These are phyloP conservation scores for Neocucurbitaria cava DNA, from an alignment of 2,329 filamentous ascomycete species.

Conservation along the genomic window DNA sequence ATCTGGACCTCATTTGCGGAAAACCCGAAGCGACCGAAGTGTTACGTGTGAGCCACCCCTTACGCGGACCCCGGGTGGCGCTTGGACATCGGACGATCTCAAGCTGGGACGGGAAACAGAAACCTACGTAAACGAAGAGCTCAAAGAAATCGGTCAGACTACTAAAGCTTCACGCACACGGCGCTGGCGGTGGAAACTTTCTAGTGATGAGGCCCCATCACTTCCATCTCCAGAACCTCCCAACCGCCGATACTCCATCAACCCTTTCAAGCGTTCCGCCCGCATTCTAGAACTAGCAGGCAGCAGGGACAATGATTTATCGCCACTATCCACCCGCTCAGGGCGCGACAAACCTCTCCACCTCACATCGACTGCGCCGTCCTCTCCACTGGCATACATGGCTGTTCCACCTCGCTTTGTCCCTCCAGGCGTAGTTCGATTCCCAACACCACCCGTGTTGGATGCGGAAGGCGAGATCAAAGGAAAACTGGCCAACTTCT, in stretches of 20 bases:
- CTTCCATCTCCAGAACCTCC: conserved; percentile 6
- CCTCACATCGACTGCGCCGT: not conserved
- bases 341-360: conserved; percentile 10
- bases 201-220: conserved; percentile 19
- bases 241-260: conserved; percentile 17
- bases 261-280: conserved; percentile 27
- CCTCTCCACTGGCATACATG: conserved; percentile 21
- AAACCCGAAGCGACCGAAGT: conserved; percentile 15
- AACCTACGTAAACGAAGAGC: conserved; percentile 13
- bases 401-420: conserved; percentile 30
- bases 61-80: conserved; percentile 11
- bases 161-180: conserved; percentile 14
- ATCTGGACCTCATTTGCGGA: conserved; percentile 9
- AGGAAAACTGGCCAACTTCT: conserved; percentile 42
- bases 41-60: conserved; percentile 21
- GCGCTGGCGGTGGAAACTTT: conserved; percentile 29
- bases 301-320: conserved; percentile 1
- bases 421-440: conserved; percentile 34
- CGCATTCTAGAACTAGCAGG: conserved; percentile 14
- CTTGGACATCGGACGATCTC: conserved; percentile 8
- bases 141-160: conserved; percentile 22
- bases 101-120: conserved; percentile 13
- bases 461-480: conserved; percentile 32
- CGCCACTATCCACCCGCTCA: not conserved
- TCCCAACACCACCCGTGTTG: conserved; percentile 36